Percentiles rank a stretch among this genome's conserved stretches.
Conservation (phyloP, 1,284 basidiomycete species). For the Puccinia horiana region DNA sequence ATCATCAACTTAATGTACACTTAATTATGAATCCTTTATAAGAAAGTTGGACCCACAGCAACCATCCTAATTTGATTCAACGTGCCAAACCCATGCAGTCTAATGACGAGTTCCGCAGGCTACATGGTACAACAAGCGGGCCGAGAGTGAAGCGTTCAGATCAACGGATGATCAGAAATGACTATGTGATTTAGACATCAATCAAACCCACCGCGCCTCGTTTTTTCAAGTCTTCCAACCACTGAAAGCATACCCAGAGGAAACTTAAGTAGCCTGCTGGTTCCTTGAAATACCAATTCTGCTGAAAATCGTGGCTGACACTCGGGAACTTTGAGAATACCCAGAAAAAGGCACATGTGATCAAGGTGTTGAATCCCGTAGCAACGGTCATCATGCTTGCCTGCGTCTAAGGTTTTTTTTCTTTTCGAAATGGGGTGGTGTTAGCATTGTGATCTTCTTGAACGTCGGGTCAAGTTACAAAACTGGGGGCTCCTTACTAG, state of each 20-base stretch:
- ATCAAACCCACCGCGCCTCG: conserved; percentile 8
- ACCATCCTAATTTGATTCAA: conserved; percentile 20
- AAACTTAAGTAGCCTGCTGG: not conserved
- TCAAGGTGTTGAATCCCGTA: not conserved
- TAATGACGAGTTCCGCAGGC: conserved; percentile 16
- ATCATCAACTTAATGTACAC: not conserved
- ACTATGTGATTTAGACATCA: not conserved
- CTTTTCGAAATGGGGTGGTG: not conserved
- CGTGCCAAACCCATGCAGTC: conserved; percentile 21
- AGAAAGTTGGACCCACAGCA: conserved; percentile 6
- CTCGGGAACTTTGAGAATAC: conserved; percentile 16
- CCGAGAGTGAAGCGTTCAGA: not conserved
- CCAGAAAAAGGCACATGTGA: conserved; percentile 32
- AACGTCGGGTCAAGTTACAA: not conserved
- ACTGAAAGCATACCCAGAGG: not conserved
- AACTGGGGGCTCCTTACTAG: conserved; percentile 7
- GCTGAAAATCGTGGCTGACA: not conserved
- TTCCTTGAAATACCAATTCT: no score
- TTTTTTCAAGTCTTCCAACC: conserved; percentile 20
- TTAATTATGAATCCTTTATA: not conserved
- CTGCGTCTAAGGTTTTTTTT: not conserved
- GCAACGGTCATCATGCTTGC: conserved; percentile 10
- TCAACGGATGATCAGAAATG: not conserved
- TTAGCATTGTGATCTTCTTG: not conserved
- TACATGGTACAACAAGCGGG: not conserved